These are phyloP conservation scores for Daldinia grandis DNA, from an alignment of 495 filamentous ascomycete species.

Conservation along the genomic window DNA sequence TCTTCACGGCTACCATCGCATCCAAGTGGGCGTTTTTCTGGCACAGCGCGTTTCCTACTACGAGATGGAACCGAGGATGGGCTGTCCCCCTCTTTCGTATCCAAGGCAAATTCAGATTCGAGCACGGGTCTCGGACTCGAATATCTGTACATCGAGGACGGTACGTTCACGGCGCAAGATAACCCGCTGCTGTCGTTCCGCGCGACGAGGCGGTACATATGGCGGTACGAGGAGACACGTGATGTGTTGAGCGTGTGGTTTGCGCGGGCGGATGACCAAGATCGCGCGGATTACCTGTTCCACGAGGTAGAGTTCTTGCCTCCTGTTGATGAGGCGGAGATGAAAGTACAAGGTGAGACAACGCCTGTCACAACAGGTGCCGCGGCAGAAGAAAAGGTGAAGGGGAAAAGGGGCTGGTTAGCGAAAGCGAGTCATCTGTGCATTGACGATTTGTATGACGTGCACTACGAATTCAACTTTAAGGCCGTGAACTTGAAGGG, in stretches of 20 bases:
- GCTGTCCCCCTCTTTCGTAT: constrained; percentile 45
- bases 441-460: constrained; percentile 69
- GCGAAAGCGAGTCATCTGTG: constrained; percentile 70
- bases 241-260: constrained; percentile 75
- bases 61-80: constrained; percentile 59
- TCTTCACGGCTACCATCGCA: constrained; percentile 55
- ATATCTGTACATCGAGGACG: constrained; percentile 73
- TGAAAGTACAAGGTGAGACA: not conserved
- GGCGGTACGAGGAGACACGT: constrained; percentile 63
- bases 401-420: constrained; percentile 51
- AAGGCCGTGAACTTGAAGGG: constrained; percentile 57
- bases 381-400: constrained; percentile 31
- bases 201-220: constrained; percentile 63
- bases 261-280: constrained; percentile 63
- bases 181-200: constrained; percentile 53
- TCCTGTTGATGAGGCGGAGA: constrained; percentile 20
- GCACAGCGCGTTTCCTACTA: constrained; percentile 70
- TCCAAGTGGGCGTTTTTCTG: constrained; percentile 68
- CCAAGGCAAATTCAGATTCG: not conserved
- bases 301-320: constrained; percentile 61
- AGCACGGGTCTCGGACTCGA: constrained; percentile 50
- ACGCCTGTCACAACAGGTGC: constrained; percentile 5
- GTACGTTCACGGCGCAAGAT: constrained; percentile 61
- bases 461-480: constrained; percentile 68
- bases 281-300: constrained; percentile 71